Conservation (phyloP, 2,329 filamentous ascomycete species). For the Fusarium nodosum region DNA sequence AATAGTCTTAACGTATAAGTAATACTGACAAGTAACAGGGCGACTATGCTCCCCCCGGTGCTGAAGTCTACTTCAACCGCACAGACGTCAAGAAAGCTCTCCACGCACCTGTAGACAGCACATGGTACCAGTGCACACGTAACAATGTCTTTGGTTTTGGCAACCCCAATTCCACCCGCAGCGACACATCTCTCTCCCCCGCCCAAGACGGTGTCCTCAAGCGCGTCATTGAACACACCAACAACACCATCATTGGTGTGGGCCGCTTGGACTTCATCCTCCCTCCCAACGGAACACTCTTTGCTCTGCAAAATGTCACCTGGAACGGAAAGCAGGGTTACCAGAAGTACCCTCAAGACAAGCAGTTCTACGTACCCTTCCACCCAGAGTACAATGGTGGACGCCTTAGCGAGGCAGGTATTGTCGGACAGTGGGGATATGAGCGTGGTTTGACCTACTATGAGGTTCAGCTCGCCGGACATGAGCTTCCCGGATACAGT, state of each 20-base stretch:
- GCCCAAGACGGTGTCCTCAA: conserved; percentile 44
- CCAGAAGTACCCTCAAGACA: conserved; percentile 59
- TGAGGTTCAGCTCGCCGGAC: conserved; percentile 73
- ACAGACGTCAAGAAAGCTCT: conserved; percentile 77
- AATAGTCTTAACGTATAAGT: accelerated
- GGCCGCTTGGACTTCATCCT: conserved; percentile 71
- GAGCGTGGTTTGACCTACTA: conserved; percentile 83
- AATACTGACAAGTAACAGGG: conserved; percentile 52
- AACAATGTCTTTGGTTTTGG: conserved; percentile 48
- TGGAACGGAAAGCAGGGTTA: conserved; percentile 81
- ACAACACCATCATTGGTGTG: conserved; percentile 52
- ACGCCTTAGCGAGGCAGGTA: conserved; percentile 70
- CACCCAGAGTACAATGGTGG: conserved; percentile 58
- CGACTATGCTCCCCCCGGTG: conserved; percentile 72
- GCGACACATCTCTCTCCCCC: conserved; percentile 37
- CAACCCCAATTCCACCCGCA: conserved; percentile 30
- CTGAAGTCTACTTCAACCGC: conserved; percentile 77
- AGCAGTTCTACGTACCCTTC: conserved; percentile 78
- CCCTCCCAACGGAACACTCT: conserved; percentile 76
- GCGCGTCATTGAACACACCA: conserved; percentile 52
- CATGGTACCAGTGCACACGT: conserved; percentile 49
- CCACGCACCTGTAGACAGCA: conserved; percentile 66
- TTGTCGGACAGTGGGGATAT: conserved; percentile 77
- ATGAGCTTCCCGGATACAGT: conserved; percentile 57
- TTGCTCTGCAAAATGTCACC: conserved; percentile 84